Conservation (phyloP, 73 alveolate species). For the Paramecium biaurelia region DNA sequence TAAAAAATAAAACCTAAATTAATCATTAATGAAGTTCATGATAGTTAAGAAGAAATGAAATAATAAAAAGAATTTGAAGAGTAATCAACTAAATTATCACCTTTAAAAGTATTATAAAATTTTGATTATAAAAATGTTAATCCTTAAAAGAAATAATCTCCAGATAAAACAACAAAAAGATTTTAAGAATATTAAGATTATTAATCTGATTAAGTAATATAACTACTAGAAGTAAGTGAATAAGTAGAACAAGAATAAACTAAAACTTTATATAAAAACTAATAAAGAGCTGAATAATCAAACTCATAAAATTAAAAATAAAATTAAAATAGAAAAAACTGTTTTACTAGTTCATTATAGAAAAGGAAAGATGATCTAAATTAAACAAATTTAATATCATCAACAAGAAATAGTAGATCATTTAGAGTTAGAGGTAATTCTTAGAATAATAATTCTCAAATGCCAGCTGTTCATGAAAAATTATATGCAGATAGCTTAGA, state of each 20-base stretch:
- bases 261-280: neutral
- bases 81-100: neutral
- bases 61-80: neutral
- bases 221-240: neutral
- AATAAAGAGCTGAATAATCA: neutral
- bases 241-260: neutral
- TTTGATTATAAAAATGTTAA: neutral
- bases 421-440: neutral
- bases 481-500: neutral
- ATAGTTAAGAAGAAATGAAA: neutral
- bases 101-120: neutral
- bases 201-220: neutral
- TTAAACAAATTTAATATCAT: neutral
- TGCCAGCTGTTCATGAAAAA: neutral
- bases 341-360: neutral
- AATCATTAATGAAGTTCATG: neutral
- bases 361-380: neutral
- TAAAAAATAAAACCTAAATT: neutral
- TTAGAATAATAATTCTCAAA: neutral
- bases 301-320: neutral
- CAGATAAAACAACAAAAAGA: neutral
- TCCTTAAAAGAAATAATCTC: neutral
- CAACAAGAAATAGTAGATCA: neutral
- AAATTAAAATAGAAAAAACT: neutral
- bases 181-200: neutral